phyloP scores from a whole-genome alignment of 2,329 filamentous ascomycete species.

The Pseudogymnoascus sp. region DNA sequence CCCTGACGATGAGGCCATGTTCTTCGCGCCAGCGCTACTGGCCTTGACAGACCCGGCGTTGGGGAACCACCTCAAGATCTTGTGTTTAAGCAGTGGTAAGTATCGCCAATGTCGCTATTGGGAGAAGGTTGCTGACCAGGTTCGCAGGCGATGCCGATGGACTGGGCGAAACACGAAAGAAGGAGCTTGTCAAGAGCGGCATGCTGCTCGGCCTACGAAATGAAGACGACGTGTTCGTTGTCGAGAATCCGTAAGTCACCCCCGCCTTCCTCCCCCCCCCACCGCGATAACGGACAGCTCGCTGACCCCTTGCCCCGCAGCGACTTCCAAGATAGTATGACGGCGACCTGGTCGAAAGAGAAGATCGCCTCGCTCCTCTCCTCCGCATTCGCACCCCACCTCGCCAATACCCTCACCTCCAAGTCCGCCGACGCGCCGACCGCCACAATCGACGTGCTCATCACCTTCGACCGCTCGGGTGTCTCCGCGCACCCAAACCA shows the following conservation, averaged over 20 bases:
- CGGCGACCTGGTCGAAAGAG: slow-evolving; percentile 61
- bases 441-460: slow-evolving; percentile 49
- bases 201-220: slow-evolving; percentile 64
- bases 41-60: slow-evolving; percentile 71
- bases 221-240: slow-evolving; percentile 74
- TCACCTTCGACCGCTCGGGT: slow-evolving; percentile 82
- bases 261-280: slow-evolving; percentile 10
- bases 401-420: slow-evolving; percentile 31
- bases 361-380: slow-evolving; percentile 64
- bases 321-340: slow-evolving; percentile 88
- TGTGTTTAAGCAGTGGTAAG: slow-evolving; percentile 80
- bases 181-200: slow-evolving; percentile 76
- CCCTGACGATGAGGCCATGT: slow-evolving; percentile 99
- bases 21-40: slow-evolving; percentile 85
- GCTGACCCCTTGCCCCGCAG: slow-evolving; percentile 23
- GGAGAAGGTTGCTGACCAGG: slow-evolving; percentile 15
- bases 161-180: slow-evolving; percentile 71
- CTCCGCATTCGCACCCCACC: slow-evolving; percentile 63
- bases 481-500: slow-evolving; percentile 91
- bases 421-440: slow-evolving; percentile 32
- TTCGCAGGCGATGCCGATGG: slow-evolving; percentile 71
- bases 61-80: slow-evolving; percentile 87
- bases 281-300: slow-evolving; percentile 6
- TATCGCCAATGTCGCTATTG: slow-evolving; percentile 12
- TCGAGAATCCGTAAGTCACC: slow-evolving; percentile 61